Evolutionary conservation across 495 filamentous ascomycete species (phyloP).

Genomic region (Penicillium arizonense): DNA sequence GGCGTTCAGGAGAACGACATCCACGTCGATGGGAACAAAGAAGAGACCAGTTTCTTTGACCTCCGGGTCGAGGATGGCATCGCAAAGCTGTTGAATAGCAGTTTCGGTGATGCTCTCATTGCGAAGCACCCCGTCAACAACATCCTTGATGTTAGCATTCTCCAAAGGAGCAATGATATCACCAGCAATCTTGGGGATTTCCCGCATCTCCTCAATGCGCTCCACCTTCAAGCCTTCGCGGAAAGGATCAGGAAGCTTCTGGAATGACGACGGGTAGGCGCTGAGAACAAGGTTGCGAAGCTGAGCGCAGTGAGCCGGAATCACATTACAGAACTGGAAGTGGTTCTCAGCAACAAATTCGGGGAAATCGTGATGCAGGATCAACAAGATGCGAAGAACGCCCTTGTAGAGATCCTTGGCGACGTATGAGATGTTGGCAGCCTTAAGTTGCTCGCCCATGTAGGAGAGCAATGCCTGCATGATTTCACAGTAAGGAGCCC

Average conservation of each 20-base stretch:
- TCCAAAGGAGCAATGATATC: conserved; percentile 59
- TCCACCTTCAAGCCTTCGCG: conserved; percentile 77
- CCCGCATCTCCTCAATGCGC: conserved; percentile 71
- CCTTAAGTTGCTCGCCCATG: conserved; percentile 78
- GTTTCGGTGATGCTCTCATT: conserved; percentile 59
- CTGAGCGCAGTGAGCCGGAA: conserved; percentile 83
- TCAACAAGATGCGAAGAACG: conserved; percentile 73
- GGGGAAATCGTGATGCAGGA: conserved; percentile 91
- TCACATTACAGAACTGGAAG: conserved; percentile 77
- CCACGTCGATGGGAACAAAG: conserved; percentile 59
- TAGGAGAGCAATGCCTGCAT: conserved; percentile 72
- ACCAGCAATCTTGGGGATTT: conserved; percentile 59
- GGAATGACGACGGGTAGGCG: conserved; percentile 73
- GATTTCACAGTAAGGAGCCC: conserved; percentile 71
- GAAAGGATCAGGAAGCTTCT: conserved; percentile 80
- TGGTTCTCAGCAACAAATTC: conserved; percentile 90
- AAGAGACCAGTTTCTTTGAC: conserved; percentile 58
- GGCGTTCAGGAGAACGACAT: conserved; percentile 72
- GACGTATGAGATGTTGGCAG: conserved; percentile 62
- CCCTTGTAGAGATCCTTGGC: conserved; percentile 83
- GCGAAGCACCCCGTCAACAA: conserved; percentile 65
- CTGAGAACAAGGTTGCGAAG: conserved; percentile 86
- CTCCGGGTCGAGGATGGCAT: conserved; percentile 58
- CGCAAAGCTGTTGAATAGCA: conserved; percentile 66
- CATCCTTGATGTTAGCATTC: conserved; percentile 61